phyloP scores from a whole-genome alignment of 164 flowering plant species.

The Liquidambar formosana region DNA sequence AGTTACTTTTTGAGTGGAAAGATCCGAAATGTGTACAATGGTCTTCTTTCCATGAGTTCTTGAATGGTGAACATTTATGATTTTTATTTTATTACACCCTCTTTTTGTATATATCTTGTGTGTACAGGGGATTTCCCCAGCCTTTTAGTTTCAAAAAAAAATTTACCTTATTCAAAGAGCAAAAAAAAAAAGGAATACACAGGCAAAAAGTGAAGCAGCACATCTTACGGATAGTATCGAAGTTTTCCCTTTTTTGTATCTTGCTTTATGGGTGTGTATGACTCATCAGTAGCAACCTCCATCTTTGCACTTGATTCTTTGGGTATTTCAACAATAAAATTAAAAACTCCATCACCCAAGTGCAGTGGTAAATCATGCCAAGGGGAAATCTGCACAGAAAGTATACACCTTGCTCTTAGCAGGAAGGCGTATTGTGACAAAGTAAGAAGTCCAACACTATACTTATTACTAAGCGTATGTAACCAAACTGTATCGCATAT shows the following conservation, averaged over 20 bases:
- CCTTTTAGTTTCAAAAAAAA: no score
- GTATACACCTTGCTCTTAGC: neutral
- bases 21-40: no score
- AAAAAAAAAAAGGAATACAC: no score
- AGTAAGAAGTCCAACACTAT: neutral
- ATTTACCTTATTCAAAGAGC: no score
- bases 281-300: slow-evolving; percentile 98
- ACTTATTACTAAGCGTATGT: no score
- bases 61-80: no score
- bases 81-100: no score
- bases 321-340: slow-evolving; percentile 92
- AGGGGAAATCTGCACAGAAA: slow-evolving; percentile 68
- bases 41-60: no score
- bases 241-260: slow-evolving; percentile 97
- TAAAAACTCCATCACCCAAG: slow-evolving; percentile 80
- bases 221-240: slow-evolving; percentile 83
- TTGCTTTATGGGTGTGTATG: slow-evolving; percentile 89
- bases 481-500: no score
- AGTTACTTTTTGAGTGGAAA: no score
- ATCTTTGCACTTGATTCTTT: slow-evolving; percentile 95
- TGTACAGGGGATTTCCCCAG: no score
- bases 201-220: neutral
- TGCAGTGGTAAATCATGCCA: slow-evolving; percentile 97
- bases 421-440: neutral
- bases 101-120: no score